A percentile compares a stretch with the other conserved stretches of the same genome.
phyloP scores from a whole-genome alignment of 1,284 basidiomycete species.

The Melanopsichium pennsylvanicum region DNA sequence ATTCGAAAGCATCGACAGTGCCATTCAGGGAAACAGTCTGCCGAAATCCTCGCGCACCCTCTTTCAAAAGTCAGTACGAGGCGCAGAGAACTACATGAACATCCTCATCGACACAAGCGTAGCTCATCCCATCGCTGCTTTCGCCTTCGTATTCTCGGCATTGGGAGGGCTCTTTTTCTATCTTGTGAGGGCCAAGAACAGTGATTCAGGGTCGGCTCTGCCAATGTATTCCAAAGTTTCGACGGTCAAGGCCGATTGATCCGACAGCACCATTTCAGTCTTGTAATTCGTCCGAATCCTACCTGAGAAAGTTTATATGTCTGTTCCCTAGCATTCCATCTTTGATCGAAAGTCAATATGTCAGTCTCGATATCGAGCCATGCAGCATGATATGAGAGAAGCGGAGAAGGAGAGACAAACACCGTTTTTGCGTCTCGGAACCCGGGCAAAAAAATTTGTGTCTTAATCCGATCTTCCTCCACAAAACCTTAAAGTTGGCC shows the following conservation, averaged over 20 bases:
- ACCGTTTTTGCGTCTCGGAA: too few relatives aligned
- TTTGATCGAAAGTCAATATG: too few relatives aligned
- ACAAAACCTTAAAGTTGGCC: slow-evolving; percentile 1
- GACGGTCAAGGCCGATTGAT: slow-evolving; percentile 40
- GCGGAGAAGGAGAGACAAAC: too few relatives aligned
- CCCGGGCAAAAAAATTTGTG: not conserved
- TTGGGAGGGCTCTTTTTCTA: slow-evolving; percentile 36
- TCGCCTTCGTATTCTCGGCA: slow-evolving; percentile 22
- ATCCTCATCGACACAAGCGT: slow-evolving; percentile 19
- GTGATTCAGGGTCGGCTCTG: slow-evolving; percentile 10
- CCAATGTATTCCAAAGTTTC: slow-evolving; percentile 41
- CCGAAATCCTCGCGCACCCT: slow-evolving; percentile 39
- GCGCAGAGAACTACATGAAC: slow-evolving; percentile 26
- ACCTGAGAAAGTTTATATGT: too few relatives aligned
- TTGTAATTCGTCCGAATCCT: too few relatives aligned
- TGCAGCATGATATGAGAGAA: too few relatives aligned
- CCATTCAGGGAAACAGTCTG: slow-evolving; percentile 14
- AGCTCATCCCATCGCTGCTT: slow-evolving; percentile 29
- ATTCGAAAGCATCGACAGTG: slow-evolving; percentile 16
- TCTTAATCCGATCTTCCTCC: not conserved
- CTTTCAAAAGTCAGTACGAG: slow-evolving; percentile 40
- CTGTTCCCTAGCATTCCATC: not conserved
- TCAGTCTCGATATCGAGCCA: too few relatives aligned
- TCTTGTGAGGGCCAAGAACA: slow-evolving; percentile 5
- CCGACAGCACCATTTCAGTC: too few relatives aligned